These are phyloP conservation scores for Isatis lusitanica DNA, from an alignment of 441 rosid species.

Conservation along the genomic window DNA sequence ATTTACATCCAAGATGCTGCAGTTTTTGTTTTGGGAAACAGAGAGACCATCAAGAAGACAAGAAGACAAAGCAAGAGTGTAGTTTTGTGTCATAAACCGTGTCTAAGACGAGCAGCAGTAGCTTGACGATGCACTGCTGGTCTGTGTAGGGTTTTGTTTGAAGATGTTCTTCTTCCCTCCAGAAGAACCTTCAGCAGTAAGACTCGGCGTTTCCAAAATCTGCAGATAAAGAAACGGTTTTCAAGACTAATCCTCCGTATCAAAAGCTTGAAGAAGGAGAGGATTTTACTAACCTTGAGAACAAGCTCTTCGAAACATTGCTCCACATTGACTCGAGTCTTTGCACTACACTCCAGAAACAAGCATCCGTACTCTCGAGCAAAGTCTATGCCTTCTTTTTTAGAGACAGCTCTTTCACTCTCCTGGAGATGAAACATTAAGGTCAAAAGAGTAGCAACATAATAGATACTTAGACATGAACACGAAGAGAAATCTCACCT, in stretches of 20 bases:
- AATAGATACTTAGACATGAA: background rate
- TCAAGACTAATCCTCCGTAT: background rate
- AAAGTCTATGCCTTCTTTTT: slow-evolving; percentile 69
- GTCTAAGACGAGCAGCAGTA: slow-evolving; percentile 63
- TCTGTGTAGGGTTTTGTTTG: slow-evolving; percentile 66
- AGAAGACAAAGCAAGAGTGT: slow-evolving; percentile 21
- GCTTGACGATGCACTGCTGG: slow-evolving; percentile 48
- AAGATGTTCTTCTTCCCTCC: slow-evolving; percentile 86
- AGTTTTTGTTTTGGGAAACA: slow-evolving; percentile 11
- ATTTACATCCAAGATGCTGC: slow-evolving; percentile 36
- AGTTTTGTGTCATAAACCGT: slow-evolving; percentile 15
- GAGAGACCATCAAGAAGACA: slow-evolving; percentile 21
- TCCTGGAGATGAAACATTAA: slow-evolving; percentile 45
- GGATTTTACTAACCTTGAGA: slow-evolving; percentile 46
- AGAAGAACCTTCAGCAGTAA: slow-evolving; percentile 72
- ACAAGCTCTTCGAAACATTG: slow-evolving; percentile 87
- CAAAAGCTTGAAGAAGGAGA: background rate
- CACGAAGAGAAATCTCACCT: slow-evolving; percentile 36
- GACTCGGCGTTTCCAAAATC: slow-evolving; percentile 91
- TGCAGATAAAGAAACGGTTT: slow-evolving; percentile 27
- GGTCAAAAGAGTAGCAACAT: background rate
- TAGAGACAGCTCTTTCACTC: slow-evolving; percentile 70
- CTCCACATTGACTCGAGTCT: slow-evolving; percentile 70
- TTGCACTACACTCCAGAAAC: slow-evolving; percentile 76
- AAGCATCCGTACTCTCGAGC: slow-evolving; percentile 73